Conservation (phyloP, 2,329 filamentous ascomycete species). For the Talaromyces islandicus region DNA sequence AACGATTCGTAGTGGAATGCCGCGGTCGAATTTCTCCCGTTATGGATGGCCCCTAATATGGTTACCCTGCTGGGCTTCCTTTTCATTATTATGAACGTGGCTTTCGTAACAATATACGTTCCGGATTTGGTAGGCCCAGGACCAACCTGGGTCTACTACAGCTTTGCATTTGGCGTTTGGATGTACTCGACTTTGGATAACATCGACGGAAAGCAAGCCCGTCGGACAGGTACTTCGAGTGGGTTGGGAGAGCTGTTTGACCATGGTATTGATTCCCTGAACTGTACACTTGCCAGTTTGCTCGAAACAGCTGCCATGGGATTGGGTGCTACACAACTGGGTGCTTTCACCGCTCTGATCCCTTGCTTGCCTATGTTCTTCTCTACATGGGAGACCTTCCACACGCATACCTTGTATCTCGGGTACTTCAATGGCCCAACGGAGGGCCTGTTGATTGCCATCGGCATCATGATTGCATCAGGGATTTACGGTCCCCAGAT, state of each 20-base stretch:
- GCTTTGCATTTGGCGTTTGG: slow-evolving; percentile 92
- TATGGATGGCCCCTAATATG: slow-evolving; percentile 98
- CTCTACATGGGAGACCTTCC: slow-evolving; percentile 98
- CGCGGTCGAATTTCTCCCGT: slow-evolving; percentile 80
- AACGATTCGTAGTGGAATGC: slow-evolving; percentile 74
- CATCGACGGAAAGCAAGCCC: slow-evolving; percentile 94
- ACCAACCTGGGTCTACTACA: slow-evolving; percentile 89
- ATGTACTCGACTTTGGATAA: slow-evolving; percentile 99
- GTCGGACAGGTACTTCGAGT: slow-evolving; percentile 89
- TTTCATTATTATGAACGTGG: slow-evolving; percentile 84
- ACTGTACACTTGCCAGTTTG: slow-evolving; percentile 88
- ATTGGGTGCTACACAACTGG: slow-evolving; percentile 73
- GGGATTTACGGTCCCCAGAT: slow-evolving; percentile 83
- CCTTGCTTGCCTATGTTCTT: slow-evolving; percentile 98
- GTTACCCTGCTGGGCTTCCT: slow-evolving; percentile 92
- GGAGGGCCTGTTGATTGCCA: slow-evolving; percentile 87
- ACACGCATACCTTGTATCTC: slow-evolving; percentile 93
- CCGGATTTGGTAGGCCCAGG: slow-evolving; percentile 86
- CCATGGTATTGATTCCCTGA: slow-evolving; percentile 95
- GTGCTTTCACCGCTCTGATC: slow-evolving; percentile 84
- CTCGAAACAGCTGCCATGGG: slow-evolving; percentile 92
- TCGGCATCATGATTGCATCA: slow-evolving; percentile 75
- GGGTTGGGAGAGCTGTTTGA: slow-evolving; percentile 95
- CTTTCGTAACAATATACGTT: slow-evolving; percentile 68
- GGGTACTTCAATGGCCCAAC: slow-evolving; percentile 97